Evolutionary conservation across 2,329 filamentous ascomycete genomes (phyloP), one percentile per base, ranked within the genome.

Genomic region (Curvularia verruculosa): DNA sequence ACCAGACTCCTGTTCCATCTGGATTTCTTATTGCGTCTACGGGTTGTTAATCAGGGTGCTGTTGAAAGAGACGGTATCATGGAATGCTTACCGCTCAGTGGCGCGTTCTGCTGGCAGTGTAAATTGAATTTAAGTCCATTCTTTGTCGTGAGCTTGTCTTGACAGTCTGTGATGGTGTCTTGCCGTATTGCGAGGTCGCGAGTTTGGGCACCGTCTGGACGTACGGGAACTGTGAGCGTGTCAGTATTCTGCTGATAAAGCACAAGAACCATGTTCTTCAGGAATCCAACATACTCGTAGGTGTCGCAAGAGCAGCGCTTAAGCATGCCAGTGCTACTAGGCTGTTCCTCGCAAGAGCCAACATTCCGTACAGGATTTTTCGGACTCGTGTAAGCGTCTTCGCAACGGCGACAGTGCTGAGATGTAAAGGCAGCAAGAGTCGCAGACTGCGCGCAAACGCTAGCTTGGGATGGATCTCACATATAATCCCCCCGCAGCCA

Each of bases 101-200:
- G 63, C n/a, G 70, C 71, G 50, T 72, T 71, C 26, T 68, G 54
- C 2, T 65, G 59, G 58, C 72, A 75, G 50, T 70, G 68, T 18
- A 62, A 67, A 5, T 70, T 71, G 49, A 73, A 75, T 53, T 65
- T 68, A 31, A 73, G 57, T 5, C 72, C 72, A 37, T 75, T 75
- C 34, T 57, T 54, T 3, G 68, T 64, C 29, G 61, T 68, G 44
- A 72, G 74, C 18, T 45, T 54, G 13, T 52, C 36, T 4, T 65
- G 58, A 52, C 72, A 74, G 50, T 52, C 43, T 3, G 56, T 46
- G 5, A 41, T n/a, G 18, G 45, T 47, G 9, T 52, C 21, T 43
- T 64, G 63, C n/a, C 66, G 65, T 41, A 54, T 36, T 24, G 49
- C 60, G 18, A 67, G 52, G 29, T 61, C 59, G 24, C 55, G 61